phyloP scores from a whole-genome alignment of 1,284 basidiomycete species.

The Naganishia liquefaciens region DNA sequence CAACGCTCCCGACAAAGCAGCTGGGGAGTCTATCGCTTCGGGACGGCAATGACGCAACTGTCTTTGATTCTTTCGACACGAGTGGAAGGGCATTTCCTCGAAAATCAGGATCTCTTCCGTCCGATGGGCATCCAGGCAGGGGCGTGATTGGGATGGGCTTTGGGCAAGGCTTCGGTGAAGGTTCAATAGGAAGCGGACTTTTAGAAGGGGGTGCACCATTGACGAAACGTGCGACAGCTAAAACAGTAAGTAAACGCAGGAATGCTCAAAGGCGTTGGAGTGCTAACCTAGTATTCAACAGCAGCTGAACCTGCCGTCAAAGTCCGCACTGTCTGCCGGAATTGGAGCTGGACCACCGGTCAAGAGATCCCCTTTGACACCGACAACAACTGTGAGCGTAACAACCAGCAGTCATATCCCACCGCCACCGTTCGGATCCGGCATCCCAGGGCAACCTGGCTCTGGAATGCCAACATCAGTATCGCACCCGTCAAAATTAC shows the following conservation, averaged over 20 bases:
- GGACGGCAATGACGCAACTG: constrained; percentile 19
- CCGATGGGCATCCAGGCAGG: background rate
- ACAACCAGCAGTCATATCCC: constrained; percentile 19
- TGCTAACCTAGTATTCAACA: background rate
- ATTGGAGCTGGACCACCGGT: background rate
- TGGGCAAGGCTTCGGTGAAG: background rate
- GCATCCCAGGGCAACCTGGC: constrained; percentile 23
- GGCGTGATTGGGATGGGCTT: constrained; percentile 23
- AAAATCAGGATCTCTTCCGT: too few species aligned
- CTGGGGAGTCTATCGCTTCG: constrained; percentile 15
- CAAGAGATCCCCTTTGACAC: constrained; percentile 12
- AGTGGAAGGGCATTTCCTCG: too few species aligned
- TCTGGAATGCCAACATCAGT: constrained; percentile 3
- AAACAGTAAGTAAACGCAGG: background rate
- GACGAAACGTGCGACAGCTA: constrained; percentile 23
- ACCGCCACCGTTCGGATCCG: constrained; percentile 18
- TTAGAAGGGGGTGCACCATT: constrained; percentile 28
- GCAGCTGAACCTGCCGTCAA: background rate
- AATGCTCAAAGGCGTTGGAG: background rate
- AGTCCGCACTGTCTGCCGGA: too few species aligned
- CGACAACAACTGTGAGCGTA: constrained; percentile 14
- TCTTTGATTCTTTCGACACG: background rate
- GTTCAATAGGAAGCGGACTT: constrained; percentile 23
- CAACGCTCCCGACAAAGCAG: constrained; percentile 2
- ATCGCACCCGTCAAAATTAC: background rate